phyloP scores from a whole-genome alignment of 371 early-diverging fungal species.

The Rhizopus sp. region DNA sequence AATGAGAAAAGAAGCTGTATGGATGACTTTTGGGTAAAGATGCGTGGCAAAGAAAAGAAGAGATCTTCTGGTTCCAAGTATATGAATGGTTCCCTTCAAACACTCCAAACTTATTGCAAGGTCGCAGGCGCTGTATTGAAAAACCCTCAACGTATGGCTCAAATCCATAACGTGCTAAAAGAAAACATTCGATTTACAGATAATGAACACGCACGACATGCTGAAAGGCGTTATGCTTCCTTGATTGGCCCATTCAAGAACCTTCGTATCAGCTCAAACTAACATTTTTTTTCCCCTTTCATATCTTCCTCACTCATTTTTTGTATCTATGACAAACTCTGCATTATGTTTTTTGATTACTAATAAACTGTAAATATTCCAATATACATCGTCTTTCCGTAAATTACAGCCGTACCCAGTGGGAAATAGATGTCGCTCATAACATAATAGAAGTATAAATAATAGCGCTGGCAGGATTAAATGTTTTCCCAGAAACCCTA shows the following conservation, averaged over 20 bases:
- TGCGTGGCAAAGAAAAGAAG: constrained; percentile 1
- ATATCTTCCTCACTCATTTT: not conserved
- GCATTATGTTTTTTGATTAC: not conserved
- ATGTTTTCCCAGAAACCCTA: too few relatives aligned
- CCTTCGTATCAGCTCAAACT: constrained; percentile 1
- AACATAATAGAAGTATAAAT: too few relatives aligned
- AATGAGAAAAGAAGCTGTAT: not conserved
- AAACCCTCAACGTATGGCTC: constrained; percentile 26
- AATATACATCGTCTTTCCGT: not conserved
- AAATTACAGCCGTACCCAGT: not conserved
- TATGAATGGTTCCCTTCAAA: constrained; percentile 3
- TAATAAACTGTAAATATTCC: constrained; percentile 2
- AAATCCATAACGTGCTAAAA: constrained; percentile 12
- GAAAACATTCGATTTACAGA: constrained; percentile 7
- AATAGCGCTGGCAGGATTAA: too few relatives aligned
- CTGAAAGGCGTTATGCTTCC: constrained; percentile 4
- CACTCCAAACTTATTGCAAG: constrained; percentile 20
- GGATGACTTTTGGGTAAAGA: not conserved
- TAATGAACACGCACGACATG: not conserved
- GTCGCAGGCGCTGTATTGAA: constrained; percentile 20
- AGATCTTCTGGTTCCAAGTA: not conserved
- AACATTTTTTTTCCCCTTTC: not conserved
- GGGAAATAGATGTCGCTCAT: too few relatives aligned
- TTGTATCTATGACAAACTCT: not conserved
- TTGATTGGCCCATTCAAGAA: constrained; percentile 8